phyloP scores from a whole-genome alignment of 2,329 filamentous ascomycete species.

The Colletotrichum tropicicola region DNA sequence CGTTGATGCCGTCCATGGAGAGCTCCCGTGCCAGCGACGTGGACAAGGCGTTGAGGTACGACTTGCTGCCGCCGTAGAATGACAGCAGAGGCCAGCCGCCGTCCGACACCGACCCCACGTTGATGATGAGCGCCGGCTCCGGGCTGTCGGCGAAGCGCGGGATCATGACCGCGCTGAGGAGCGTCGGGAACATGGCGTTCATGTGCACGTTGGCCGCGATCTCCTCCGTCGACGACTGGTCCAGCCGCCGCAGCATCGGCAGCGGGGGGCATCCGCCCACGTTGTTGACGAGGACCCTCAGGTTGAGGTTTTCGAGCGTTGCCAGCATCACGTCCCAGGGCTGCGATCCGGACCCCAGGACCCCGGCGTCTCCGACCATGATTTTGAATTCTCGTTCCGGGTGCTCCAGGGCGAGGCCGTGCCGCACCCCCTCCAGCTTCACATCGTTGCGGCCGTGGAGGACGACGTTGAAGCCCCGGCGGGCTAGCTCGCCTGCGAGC shows the following conservation, averaged over 20 bases:
- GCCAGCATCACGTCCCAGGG: slow-evolving; percentile 26
- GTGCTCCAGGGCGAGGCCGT: slow-evolving; percentile 47
- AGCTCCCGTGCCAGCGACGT: slow-evolving; percentile 12
- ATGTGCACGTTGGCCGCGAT: slow-evolving; percentile 14
- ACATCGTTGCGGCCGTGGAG: slow-evolving; percentile 62
- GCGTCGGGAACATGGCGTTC: slow-evolving; percentile 26
- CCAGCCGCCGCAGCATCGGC: slow-evolving; percentile 16
- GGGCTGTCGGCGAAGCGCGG: background rate
- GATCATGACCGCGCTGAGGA: slow-evolving; percentile 13
- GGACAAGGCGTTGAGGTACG: slow-evolving; percentile 20
- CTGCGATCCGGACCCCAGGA: background rate
- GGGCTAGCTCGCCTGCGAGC: slow-evolving; percentile 60
- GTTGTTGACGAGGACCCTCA: slow-evolving; percentile 35
- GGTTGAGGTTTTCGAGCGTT: slow-evolving; percentile 26
- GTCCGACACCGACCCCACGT: slow-evolving; percentile 23
- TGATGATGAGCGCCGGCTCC: slow-evolving; percentile 23
- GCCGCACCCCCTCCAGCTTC: slow-evolving; percentile 55
- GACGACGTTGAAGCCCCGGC: slow-evolving; percentile 62
- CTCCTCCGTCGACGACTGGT: slow-evolving; percentile 6
- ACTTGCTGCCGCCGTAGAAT: slow-evolving; percentile 24
- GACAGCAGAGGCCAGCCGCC: slow-evolving; percentile 18
- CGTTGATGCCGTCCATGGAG: slow-evolving; percentile 4
- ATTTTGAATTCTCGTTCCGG: slow-evolving; percentile 48
- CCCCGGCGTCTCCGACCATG: slow-evolving; percentile 54
- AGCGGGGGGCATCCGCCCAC: slow-evolving; percentile 24